Evolutionary conservation across 208 protist species (phyloP), one percentile per base, ranked within the genome.

Genomic region (Trypanosomatidae sp.): DNA sequence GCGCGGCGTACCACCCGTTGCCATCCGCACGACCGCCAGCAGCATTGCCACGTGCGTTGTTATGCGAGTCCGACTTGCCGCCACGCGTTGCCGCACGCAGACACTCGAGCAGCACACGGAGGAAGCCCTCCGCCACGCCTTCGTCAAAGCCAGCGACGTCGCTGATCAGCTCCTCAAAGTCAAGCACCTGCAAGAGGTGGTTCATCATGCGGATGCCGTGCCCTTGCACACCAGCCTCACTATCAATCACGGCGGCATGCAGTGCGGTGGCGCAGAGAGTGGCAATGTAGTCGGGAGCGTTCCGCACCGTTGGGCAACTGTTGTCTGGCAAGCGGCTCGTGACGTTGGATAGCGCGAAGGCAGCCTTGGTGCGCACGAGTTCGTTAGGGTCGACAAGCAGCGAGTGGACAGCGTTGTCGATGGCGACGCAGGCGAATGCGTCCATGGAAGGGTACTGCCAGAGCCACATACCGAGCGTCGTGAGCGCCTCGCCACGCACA

Each of bases 181-280:
- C 77, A 8, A 95, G 81, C 33, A 76, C 73, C 46, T 78, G 75
- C 28, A 95, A 73, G 12, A 95, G 76, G 49, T 90, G 80, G 59
- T 81, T 84, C 79, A 95, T 95, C 85, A 95, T 94, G 70, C 91
- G 91, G 55, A 95, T 88, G 62, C 91, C 91, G 58, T 95, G 91
- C 2, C 87, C 73, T 39, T 86, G 83, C 62, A 95, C 81, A 1
- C 74, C 73, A 10, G 52, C 36, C 47, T 92, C 81, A 15, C 46
- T 72, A 59, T 84, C 79, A 0, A 73, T 75, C 33, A 86, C 74
- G 15, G 79, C 79, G 1, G 85, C 83, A 52, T 87, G 77, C 78
- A 91, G 80, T 7, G 90, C 90, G 7, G 85, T 81, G 55, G 83
- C 74, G 71, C 85, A 92, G 33, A 95, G 84, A 5, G 67, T 72